These are phyloP conservation scores for Yamadazyma takamatsuzukensis DNA, from an alignment of 805 yeast genomes.

Conservation along the genomic window DNA sequence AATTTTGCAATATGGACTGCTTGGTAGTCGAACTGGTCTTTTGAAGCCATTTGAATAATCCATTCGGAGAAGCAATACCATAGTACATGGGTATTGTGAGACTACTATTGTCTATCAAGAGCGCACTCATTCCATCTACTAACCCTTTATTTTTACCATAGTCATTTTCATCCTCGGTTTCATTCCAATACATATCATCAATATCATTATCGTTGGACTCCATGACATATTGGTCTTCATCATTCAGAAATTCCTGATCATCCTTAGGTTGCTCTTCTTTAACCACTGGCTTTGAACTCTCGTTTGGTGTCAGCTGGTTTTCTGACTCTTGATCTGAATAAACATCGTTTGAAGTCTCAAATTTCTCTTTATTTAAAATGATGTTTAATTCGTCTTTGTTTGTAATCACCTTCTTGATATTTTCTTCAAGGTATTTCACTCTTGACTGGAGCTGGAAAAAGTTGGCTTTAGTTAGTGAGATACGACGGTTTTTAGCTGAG, in stretches of 20 bases:
- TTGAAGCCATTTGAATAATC: slow-evolving; percentile 7
- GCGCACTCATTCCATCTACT: slow-evolving; percentile 13
- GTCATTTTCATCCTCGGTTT: slow-evolving; percentile 3
- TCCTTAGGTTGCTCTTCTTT: slow-evolving; percentile 6
- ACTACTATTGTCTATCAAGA: slow-evolving; percentile 6
- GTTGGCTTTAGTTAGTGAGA: slow-evolving; percentile 7
- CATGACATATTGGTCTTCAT: not conserved
- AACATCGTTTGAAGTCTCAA: not conserved
- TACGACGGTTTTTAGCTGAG: slow-evolving; percentile 7
- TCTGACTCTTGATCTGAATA: not conserved
- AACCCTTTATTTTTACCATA: no score
- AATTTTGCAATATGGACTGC: slow-evolving; percentile 1
- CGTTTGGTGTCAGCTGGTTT: not conserved
- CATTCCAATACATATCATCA: slow-evolving; percentile 6
- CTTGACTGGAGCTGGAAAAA: slow-evolving; percentile 5
- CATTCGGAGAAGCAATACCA: slow-evolving; percentile 10
- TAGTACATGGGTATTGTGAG: slow-evolving; percentile 5
- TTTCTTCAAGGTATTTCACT: not conserved
- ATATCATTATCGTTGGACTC: slow-evolving; percentile 5
- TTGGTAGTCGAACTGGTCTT: slow-evolving; percentile 3
- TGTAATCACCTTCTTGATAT: not conserved
- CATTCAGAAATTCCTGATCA: not conserved
- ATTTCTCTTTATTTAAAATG: not conserved
- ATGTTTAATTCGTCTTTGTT: not conserved
- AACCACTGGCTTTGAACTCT: not conserved